A percentile compares a stretch with the other conserved stretches of the same genome.
phyloP scores from a whole-genome alignment of 2,329 filamentous ascomycete genomes.

The Leptographium radiaticola region DNA sequence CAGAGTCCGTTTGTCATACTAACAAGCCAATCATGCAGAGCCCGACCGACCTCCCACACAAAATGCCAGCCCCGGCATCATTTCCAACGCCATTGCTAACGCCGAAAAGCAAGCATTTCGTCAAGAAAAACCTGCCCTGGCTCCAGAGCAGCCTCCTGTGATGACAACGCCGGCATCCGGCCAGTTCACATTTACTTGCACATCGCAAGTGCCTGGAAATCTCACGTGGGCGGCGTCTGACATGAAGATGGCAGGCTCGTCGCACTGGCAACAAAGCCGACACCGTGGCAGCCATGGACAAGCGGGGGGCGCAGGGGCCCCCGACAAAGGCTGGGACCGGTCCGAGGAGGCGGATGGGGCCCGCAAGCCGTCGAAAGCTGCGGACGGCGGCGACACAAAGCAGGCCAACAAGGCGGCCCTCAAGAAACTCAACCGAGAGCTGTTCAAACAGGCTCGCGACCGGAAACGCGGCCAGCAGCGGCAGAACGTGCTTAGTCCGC shows the following conservation, averaged over 20 bases:
- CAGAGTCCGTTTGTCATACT: not conserved
- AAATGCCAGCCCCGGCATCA: slow-evolving; percentile 52
- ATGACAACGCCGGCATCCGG: slow-evolving; percentile 58
- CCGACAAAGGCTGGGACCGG: not conserved
- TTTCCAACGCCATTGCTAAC: slow-evolving; percentile 83
- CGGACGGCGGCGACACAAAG: slow-evolving; percentile 1
- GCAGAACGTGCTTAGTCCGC: slow-evolving; percentile 62
- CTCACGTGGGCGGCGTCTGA: slow-evolving; percentile 44
- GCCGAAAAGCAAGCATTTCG: slow-evolving; percentile 57
- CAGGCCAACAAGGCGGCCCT: slow-evolving; percentile 38
- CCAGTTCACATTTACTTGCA: slow-evolving; percentile 94
- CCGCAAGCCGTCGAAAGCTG: not conserved
- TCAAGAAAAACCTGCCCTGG: slow-evolving; percentile 66
- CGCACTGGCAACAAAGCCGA: slow-evolving; percentile 4
- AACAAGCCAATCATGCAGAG: not conserved
- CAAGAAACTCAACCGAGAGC: slow-evolving; percentile 57
- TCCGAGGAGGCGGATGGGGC: not conserved
- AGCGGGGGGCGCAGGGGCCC: not conserved
- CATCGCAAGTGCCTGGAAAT: slow-evolving; percentile 77
- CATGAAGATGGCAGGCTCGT: slow-evolving; percentile 1
- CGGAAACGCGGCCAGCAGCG: slow-evolving; percentile 67
- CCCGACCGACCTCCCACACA: not conserved
- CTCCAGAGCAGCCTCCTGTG: slow-evolving; percentile 52
- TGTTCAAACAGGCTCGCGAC: slow-evolving; percentile 60
- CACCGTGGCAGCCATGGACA: not conserved